A percentile compares a stretch with the other conserved stretches of the same genome.
Conservation (phyloP, 495 filamentous ascomycete genomes). For the Melanomma pulvis-pyrius region DNA sequence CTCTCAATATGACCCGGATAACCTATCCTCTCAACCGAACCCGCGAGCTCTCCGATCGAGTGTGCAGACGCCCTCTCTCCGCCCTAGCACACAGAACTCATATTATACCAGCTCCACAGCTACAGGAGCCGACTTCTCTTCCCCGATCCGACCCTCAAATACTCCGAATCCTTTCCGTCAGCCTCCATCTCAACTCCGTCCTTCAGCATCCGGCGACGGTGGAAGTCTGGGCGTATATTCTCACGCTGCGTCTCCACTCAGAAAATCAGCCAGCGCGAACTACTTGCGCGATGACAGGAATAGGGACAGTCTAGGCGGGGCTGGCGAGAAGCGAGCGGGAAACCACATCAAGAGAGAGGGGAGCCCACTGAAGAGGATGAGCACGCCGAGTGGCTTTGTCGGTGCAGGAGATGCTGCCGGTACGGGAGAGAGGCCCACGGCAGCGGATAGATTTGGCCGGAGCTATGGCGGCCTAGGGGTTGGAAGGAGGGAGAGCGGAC, state of each 20-base stretch:
- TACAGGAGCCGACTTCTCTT: constrained; percentile 52
- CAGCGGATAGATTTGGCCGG: background rate
- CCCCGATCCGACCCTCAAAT: constrained; percentile 50
- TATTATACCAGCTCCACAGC: constrained; percentile 40
- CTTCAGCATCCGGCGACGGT: constrained; percentile 58
- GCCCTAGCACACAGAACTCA: constrained; percentile 36
- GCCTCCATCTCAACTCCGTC: constrained; percentile 43
- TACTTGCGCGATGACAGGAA: constrained; percentile 14
- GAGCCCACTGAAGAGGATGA: constrained; percentile 38
- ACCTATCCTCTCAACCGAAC: constrained; percentile 26
- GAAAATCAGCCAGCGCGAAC: constrained; percentile 32
- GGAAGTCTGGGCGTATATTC: constrained; percentile 57
- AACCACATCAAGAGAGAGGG: constrained; percentile 24
- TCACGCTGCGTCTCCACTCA: constrained; percentile 31
- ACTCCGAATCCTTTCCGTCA: constrained; percentile 56
- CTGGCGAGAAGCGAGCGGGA: constrained; percentile 14
- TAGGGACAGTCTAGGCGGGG: constrained; percentile 18
- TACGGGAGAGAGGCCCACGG: background rate
- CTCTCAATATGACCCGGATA: constrained; percentile 75
- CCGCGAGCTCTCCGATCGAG: constrained; percentile 22
- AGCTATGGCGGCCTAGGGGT: constrained; percentile 28
- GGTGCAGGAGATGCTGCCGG: background rate
- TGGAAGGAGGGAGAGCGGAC: constrained; percentile 32
- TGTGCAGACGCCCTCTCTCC: constrained; percentile 27
- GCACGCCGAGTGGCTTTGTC: constrained; percentile 24